Evolutionary conservation across 768 basidiomycete genomes (phyloP), one percentile per base, ranked within the genome.

Genomic region (Tricholoma saponaceum): DNA sequence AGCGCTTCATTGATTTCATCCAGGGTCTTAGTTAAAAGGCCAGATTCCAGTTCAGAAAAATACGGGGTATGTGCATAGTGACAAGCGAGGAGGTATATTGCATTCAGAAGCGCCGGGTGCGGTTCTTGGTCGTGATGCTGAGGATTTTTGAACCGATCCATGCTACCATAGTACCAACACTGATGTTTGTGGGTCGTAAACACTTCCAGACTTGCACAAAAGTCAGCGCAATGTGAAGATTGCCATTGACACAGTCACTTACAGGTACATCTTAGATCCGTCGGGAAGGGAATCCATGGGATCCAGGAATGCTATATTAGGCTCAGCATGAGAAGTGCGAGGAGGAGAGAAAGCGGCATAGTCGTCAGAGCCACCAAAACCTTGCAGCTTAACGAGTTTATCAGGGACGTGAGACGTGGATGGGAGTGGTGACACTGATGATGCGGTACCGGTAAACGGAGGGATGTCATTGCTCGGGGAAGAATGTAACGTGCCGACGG

Each of bases 21-120:
- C 16, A 81, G 72, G 0, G 82, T 74, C 54, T 79, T 74, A 30
- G 75, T 71, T 58, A 83, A 75, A 60, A 85, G 80, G 33, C 72
- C 69, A 8, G 74, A 66, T 62, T 85, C 80, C 35, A 83, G 67
- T 10, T 72, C 74, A 33, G 73, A 66, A 62, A 74, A 73, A 30
- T 66, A 60, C 28, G 77, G 72, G 4, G 71, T 74, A 16, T 73
- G 74, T 35, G 81, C 72, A 63, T 84, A 84, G 62, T 83, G 78
- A 62, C 81, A 83, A 3, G 78, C 83, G 52, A 86, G 71, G 52
- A 86, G 79, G 65, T 79, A 84, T 28, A 86, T 79, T n/a, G 84
- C 80, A 63, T 83, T 83, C 62, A 81, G 72, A 32, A 87, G 77
- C 2, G 84, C 81, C 0, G 85, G 80, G 64, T 86, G 84, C 1